These are phyloP conservation scores for Ceratobasidium sp. DNA, from an alignment of 1,284 basidiomycete species.

Conservation along the genomic window DNA sequence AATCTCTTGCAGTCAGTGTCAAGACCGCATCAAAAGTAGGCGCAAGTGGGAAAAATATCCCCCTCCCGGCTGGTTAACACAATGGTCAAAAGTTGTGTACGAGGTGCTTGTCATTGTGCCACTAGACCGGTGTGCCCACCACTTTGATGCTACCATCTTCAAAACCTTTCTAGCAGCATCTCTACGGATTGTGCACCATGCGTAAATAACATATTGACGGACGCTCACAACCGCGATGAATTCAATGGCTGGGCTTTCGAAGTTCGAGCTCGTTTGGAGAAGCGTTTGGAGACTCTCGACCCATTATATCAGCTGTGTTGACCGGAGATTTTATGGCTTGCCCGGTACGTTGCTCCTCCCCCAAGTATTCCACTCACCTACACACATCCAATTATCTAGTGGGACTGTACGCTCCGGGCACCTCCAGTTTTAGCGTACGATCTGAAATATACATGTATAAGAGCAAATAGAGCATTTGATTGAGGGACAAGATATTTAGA, in stretches of 20 bases:
- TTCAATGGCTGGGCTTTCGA: slow-evolving; percentile 33
- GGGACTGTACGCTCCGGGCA: no score
- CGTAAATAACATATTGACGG: background rate
- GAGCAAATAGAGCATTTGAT: no score
- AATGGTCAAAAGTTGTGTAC: background rate
- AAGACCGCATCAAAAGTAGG: background rate
- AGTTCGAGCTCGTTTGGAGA: slow-evolving; percentile 13
- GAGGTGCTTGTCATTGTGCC: background rate
- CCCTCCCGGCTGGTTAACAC: slow-evolving; percentile 8
- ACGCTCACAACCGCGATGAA: background rate
- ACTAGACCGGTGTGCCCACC: background rate
- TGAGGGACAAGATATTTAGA: no score
- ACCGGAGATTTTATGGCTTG: background rate
- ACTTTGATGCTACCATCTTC: slow-evolving; percentile 17
- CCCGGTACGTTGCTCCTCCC: background rate
- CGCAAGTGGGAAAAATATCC: background rate
- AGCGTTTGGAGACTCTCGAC: slow-evolving; percentile 8
- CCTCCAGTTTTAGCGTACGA: no score
- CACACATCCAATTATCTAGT: no score
- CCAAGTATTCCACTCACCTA: no score
- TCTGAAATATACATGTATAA: no score
- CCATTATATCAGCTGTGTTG: slow-evolving; percentile 19
- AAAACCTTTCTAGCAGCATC: background rate
- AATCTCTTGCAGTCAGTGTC: background rate
- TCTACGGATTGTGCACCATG: background rate